Evolutionary conservation across 2,329 filamentous ascomycete genomes (phyloP).

Genomic region (Fusarium sororula): DNA sequence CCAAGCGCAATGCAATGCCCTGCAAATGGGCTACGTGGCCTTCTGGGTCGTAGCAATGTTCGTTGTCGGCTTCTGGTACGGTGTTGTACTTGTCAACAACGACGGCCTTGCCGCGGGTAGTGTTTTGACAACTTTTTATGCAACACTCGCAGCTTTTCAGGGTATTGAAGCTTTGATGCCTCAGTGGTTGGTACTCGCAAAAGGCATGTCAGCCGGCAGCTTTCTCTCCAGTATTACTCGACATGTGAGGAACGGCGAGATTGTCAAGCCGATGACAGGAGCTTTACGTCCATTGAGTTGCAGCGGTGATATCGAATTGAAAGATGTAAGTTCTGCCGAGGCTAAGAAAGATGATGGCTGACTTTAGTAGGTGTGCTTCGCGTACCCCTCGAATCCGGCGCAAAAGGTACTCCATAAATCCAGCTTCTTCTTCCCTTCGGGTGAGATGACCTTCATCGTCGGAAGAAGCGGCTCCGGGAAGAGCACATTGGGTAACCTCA

Average conservation of each 20-base stretch:
- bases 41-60: slow-evolving; percentile 83
- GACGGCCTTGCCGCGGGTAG: slow-evolving; percentile 69
- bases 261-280: not conserved
- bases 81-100: slow-evolving; percentile 71
- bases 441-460: slow-evolving; percentile 81
- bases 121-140: slow-evolving; percentile 86
- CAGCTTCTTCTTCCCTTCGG: slow-evolving; percentile 75
- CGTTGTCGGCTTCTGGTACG: slow-evolving; percentile 90
- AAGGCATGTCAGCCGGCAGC: slow-evolving; percentile 78
- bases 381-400: slow-evolving; percentile 77
- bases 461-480: slow-evolving; percentile 92
- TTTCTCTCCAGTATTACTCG: slow-evolving; percentile 62
- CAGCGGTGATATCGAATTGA: slow-evolving; percentile 65
- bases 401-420: slow-evolving; percentile 67
- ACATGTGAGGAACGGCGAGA: slow-evolving; percentile 24
- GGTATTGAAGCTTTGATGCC: slow-evolving; percentile 78
- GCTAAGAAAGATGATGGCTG: not conserved
- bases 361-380: slow-evolving; percentile 73
- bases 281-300: slow-evolving; percentile 55
- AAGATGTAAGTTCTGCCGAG: not conserved
- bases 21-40: slow-evolving; percentile 77
- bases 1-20: slow-evolving; percentile 74
- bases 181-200: slow-evolving; percentile 79
- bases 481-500: slow-evolving; percentile 83
- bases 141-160: slow-evolving; percentile 79